phyloP scores from a whole-genome alignment of 2,329 filamentous ascomycete species.

The Aplosporella prunicola region DNA sequence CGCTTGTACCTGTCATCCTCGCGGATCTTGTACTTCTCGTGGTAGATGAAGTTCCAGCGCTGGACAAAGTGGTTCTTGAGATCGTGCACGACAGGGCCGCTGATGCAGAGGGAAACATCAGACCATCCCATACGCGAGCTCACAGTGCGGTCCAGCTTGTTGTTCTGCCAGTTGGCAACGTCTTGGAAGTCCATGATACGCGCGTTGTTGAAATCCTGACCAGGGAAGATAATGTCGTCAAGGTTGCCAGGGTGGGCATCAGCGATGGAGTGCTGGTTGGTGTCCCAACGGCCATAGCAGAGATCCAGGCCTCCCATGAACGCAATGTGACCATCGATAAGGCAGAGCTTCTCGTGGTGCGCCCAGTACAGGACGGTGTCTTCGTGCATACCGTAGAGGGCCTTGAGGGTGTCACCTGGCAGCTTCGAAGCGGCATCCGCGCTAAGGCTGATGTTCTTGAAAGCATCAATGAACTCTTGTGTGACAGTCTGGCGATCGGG shows the following conservation, averaged over 20 bases:
- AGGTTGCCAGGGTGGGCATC: conserved; percentile 74
- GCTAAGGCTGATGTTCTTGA: conserved; percentile 46
- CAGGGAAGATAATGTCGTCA: conserved; percentile 69
- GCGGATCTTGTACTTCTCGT: conserved; percentile 64
- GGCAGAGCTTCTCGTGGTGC: conserved; percentile 82
- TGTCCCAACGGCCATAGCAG: conserved; percentile 82
- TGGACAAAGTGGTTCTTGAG: conserved; percentile 71
- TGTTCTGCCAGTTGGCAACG: conserved; percentile 70
- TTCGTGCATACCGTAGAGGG: conserved; percentile 71
- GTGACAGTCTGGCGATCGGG: conserved; percentile 62
- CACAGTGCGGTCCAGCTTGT: conserved; percentile 72
- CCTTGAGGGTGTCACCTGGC: conserved; percentile 63
- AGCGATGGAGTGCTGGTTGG: conserved; percentile 74
- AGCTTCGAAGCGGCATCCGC: conserved; percentile 52
- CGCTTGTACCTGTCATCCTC: conserved; percentile 41
- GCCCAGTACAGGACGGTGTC: conserved; percentile 85
- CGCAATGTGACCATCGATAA: conserved; percentile 67
- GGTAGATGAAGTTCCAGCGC: conserved; percentile 85
- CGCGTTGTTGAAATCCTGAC: conserved; percentile 90
- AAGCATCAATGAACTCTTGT: conserved; percentile 46
- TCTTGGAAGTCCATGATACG: conserved; percentile 71
- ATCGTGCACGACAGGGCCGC: conserved; percentile 65
- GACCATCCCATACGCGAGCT: conserved; percentile 89
- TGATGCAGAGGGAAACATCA: conserved; percentile 69
- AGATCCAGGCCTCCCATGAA: conserved; percentile 91